Conservation (phyloP, 192 early-diverging fungal species). For the Linnemannia zychae region DNA sequence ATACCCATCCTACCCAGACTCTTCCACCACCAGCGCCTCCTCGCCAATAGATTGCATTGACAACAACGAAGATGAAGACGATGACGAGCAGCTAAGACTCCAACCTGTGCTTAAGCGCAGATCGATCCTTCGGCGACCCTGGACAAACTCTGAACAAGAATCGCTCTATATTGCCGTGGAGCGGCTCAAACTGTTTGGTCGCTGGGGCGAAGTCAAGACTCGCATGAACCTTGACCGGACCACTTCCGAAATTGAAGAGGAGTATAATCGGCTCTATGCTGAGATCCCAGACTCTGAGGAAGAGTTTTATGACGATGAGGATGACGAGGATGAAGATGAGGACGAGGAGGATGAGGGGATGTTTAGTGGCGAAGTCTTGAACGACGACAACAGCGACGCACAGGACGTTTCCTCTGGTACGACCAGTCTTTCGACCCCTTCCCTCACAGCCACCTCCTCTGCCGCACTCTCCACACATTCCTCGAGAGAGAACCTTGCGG, state of each 20-base stretch:
- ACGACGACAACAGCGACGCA: neutral
- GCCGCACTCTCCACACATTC: constrained; percentile 27
- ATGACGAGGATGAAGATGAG: neutral
- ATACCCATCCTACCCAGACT: neutral
- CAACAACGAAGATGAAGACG: neutral
- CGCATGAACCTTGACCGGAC: constrained; percentile 47
- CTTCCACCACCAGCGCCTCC: neutral
- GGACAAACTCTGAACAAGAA: constrained; percentile 51
- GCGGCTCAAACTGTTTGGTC: constrained; percentile 28
- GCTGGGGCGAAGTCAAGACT: constrained; percentile 20
- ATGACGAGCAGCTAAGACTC: neutral
- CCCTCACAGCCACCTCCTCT: constrained; percentile 36
- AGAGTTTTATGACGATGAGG: neutral
- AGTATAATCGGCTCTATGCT: constrained; percentile 46
- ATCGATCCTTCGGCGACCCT: constrained; percentile 12
- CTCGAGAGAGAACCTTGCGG: constrained; percentile 30
- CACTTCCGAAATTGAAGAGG: constrained; percentile 31
- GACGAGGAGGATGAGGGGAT: neutral
- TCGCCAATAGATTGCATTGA: neutral
- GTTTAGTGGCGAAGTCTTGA: neutral
- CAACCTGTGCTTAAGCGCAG: constrained; percentile 11
- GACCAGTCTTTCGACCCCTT: constrained; percentile 13
- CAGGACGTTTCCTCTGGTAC: neutral
- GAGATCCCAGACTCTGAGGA: constrained; percentile 45
- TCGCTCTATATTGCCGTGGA: constrained; percentile 49